These are phyloP conservation scores for Cercophora newfieldiana DNA, from an alignment of 495 filamentous ascomycete genomes.

Conservation along the genomic window DNA sequence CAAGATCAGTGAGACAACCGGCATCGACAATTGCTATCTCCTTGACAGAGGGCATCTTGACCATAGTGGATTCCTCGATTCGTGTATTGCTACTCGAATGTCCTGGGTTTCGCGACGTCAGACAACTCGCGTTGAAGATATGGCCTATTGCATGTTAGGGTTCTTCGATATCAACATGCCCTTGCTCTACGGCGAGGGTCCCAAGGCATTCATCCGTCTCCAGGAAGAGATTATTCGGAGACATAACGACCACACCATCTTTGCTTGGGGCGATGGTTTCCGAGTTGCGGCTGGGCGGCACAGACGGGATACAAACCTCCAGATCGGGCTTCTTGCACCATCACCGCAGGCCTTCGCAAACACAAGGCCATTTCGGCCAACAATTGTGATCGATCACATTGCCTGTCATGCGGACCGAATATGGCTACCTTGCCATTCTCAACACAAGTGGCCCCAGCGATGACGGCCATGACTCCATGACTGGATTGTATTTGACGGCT, in stretches of 20 bases:
- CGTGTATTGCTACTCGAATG: slow-evolving; percentile 31
- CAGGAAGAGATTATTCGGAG: slow-evolving; percentile 31
- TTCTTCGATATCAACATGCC: slow-evolving; percentile 34
- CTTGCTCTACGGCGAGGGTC: slow-evolving; percentile 28
- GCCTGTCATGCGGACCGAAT: background rate
- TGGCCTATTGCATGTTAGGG: slow-evolving; percentile 32
- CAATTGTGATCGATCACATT: background rate
- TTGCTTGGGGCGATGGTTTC: slow-evolving; percentile 23
- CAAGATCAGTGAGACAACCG: slow-evolving; percentile 19
- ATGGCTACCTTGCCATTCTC: background rate
- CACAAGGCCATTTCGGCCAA: background rate
- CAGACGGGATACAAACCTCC: background rate
- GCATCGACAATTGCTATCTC: slow-evolving; percentile 24
- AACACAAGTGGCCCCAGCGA: no score
- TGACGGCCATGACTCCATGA: no score
- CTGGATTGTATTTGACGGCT: no score
- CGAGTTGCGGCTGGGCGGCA: no score
- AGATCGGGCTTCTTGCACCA: background rate
- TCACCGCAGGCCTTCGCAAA: background rate
- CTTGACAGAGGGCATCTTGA: background rate
- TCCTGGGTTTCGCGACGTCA: slow-evolving; percentile 28
- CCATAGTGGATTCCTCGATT: no score
- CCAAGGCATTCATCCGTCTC: slow-evolving; percentile 28
- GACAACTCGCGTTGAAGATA: slow-evolving; percentile 30
- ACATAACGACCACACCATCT: slow-evolving; percentile 31